Base-by-base conservation (phyloP, 306 rosid genomes). In the Parietaria judaica region DNA sequence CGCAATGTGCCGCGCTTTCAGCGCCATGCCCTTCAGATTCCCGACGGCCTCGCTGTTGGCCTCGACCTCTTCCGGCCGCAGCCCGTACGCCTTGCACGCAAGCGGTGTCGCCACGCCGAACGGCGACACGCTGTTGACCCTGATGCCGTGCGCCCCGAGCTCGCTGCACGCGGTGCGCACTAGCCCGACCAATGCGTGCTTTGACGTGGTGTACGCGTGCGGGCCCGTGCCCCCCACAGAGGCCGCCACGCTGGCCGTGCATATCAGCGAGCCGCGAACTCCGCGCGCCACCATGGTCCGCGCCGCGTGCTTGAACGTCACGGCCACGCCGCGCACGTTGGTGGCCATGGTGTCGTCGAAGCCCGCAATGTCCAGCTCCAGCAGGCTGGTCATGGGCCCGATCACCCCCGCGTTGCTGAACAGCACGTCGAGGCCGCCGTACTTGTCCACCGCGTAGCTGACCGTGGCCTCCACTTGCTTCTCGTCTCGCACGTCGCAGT, bases 401-500 rank as follows among this genome's bases (percentile, higher is more conserved):
- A 92, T 36, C 46, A 86, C 68, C 49, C 92, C 98, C 0, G 96
- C 98, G 61, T 92, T 92, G 63, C 98, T 92, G 64, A 86, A 92
- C 41, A 92, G 36, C 17, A 92, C 49, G 36, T 92, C 90, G 0
- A 92, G 43, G 23, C 66, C 70, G 55, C 98, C 96, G 4, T 83
- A 76, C 53, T 75, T 92, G n/a, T 85, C 56, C 54, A 92, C 3
- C 0, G 85, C 55, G 81, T 67, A 88, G 0, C 54, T 77, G 0
- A 92, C 71, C 0, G 90, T 72, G 60, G 83, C 77, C 36, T 84
- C 83, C 0, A 92, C 94, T 39, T 88, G 81, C 8, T 77, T 76
- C 68, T 92, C 98, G 34, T 92, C 82, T 39, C 86, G 70, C 0
- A 92, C 98, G 12, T 92, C 98, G 45, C 98, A 92, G 14, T 82